Base-by-base conservation (phyloP, 1,284 basidiomycete species). In the Phylloboletellus chloephorus region DNA sequence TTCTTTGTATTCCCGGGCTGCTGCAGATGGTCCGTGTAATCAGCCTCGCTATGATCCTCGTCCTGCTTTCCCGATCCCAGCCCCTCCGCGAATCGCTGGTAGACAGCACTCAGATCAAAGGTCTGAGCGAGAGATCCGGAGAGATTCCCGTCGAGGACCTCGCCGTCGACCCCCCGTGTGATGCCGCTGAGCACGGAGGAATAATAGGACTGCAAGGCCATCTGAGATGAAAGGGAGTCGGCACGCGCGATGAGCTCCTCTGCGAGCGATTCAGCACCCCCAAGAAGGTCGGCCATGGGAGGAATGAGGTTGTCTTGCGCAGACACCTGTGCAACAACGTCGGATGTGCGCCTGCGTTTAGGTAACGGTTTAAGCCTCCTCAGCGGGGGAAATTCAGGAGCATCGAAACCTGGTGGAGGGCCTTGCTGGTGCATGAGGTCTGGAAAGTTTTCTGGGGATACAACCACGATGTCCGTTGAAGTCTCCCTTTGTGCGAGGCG, bases 1-100 rank as follows among this genome's bases (percentile, higher is more conserved):
- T 88, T 88, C 73, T 88, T 88, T 31, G 83, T 82, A 56, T 88
- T 88, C n/a, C 81, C 82, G 6, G 78, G 82, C 49, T 84, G 82
- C 48, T 74, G 76, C 26, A 79, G 60, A 54, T 81, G 80, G 60
- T 84, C 80, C 24, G 70, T 57, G 50, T 78, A 78, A 57, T 83
- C 79, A 6, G 66, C 74, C 25, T 69, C 65, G 45, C 72, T 73
- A 13, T 68, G 72, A 39, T 78, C 76, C 25, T 72, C 72, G 22
- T 67, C 54, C 49, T 48, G 56, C 48, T 43, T 60, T 39, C 48
- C 41, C 28, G 48, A 59, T 48, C 46, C 47, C 30, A 52, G 37
- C 36, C 54, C 56, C 13, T 58, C 48, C 13, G 48, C 38, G 48
- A 60, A 48, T 43, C 47, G 54, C 31, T 54, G 53, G 44, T 60